Base-by-base conservation (phyloP, 2,329 filamentous ascomycete species). In the Apiospora arundinis region DNA sequence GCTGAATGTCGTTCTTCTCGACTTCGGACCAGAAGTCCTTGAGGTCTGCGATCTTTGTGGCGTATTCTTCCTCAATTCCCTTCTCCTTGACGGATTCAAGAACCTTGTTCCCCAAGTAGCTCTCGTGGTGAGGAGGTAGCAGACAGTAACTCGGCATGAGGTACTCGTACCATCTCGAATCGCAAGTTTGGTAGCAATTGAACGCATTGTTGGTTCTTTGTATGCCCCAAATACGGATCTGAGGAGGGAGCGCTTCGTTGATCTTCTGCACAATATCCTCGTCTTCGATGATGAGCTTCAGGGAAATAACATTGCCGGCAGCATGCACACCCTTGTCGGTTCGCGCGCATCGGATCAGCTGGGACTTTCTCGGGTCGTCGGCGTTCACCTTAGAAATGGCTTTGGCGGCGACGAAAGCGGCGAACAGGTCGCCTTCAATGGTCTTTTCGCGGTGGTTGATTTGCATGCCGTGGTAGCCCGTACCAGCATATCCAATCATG, bases 291-390 rank as follows among this genome's bases (percentile, higher is more conserved):
- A 99, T 98, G 76, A 99, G 87, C 85, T 99, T 99, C 77, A 98
- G 82, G 44, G 94, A 97, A 73, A 98, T 94, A 78, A 98, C 92
- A 79, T 98, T 98, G 69, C 95, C 96, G 1, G 95, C 95, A 1
- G 95, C 95, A 81, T 98, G 95, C 1, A 98, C 95, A 70, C 96
- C 96, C 85, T 98, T 99, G 84, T 99, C 96, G 0, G 96, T 99
- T 74, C 96, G 89, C 4, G 96, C 96, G 82, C 96, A 99, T 74
- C 96, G 92, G 70, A 97, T 93, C 66, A 99, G 89, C 69, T 94
- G 95, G 1, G 95, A 97, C 83, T 99, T 99, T 82, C 97, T 97
- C 4, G 95, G 96, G 80, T 99, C 96, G 77, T 97, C 92, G 28
- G 96, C 96, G 80, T 99, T 99, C 73, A 94, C 94, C 82, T 98